Conservation (phyloP, 371 early-diverging fungal species). For the Mortierella sp. region DNA sequence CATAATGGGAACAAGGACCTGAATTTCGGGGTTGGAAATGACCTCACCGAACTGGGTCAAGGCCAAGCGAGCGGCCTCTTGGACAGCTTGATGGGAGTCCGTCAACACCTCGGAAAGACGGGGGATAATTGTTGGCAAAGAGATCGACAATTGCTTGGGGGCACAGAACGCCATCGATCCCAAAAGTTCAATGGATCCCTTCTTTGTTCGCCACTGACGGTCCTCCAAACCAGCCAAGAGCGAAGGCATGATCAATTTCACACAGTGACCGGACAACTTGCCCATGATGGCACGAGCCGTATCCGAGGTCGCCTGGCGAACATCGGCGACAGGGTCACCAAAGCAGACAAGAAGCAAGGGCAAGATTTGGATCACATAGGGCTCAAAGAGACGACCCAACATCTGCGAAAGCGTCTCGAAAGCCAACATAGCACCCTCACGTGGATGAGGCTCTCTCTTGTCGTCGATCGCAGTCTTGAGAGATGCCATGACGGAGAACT, state of each 20-base stretch:
- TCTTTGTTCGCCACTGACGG: conserved; percentile 96
- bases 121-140: conserved; percentile 93
- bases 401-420: conserved; percentile 89
- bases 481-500: conserved; percentile 80
- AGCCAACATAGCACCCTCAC: conserved; percentile 95
- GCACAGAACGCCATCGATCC: conserved; percentile 97
- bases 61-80: conserved; percentile 88
- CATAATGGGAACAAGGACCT: conserved; percentile 86
- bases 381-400: conserved; percentile 95
- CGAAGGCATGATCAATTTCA: conserved; percentile 93
- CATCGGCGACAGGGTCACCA: conserved; percentile 86
- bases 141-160: conserved; percentile 93
- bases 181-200: conserved; percentile 94
- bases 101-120: conserved; percentile 89
- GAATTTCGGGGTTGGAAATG: conserved; percentile 97
- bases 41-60: conserved; percentile 91
- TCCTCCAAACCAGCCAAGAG: conserved; percentile 88
- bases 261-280: conserved; percentile 95
- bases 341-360: conserved; percentile 90
- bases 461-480: conserved; percentile 89
- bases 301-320: conserved; percentile 95
- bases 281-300: conserved; percentile 96
- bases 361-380: conserved; percentile 94
- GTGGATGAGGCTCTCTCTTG: conserved; percentile 73
- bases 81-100: conserved; percentile 94